These are phyloP conservation scores for Suillus lakei DNA, from an alignment of 768 basidiomycete species.

Conservation along the genomic window DNA sequence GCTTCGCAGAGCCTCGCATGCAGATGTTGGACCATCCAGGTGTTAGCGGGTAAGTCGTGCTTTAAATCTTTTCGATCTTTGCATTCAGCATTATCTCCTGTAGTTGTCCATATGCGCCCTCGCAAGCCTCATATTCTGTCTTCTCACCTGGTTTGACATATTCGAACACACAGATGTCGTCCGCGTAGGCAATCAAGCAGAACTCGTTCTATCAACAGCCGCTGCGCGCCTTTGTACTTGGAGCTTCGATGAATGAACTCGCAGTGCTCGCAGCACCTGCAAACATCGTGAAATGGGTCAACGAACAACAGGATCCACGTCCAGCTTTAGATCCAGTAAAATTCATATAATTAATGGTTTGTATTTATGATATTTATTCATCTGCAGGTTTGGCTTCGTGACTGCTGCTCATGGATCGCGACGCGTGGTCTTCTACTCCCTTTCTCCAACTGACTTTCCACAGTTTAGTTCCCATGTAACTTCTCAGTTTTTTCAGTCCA, in stretches of 20 bases:
- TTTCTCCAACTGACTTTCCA: conserved; percentile 54
- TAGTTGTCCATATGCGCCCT: conserved; percentile 69
- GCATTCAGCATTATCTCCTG: background rate
- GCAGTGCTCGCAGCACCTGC: conserved; percentile 20
- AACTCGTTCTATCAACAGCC: conserved; percentile 73
- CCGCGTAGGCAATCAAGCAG: conserved; percentile 67
- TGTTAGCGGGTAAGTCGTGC: no score
- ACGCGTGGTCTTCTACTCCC: conserved; percentile 48
- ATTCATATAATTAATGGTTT: background rate
- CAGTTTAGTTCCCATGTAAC: conserved; percentile 61
- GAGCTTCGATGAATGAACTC: conserved; percentile 22
- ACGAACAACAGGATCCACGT: conserved; percentile 56
- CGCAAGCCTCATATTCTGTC: conserved; percentile 61
- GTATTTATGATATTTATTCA: conserved; percentile 7
- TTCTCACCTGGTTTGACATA: conserved; percentile 80
- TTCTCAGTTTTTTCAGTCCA: conserved; percentile 73
- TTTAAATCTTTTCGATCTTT: no score
- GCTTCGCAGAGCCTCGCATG: no score
- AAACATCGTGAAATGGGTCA: conserved; percentile 55
- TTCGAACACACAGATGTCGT: conserved; percentile 72
- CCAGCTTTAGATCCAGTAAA: conserved; percentile 68
- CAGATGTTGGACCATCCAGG: no score
- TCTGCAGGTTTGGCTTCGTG: conserved; percentile 73
- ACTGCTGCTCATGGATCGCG: conserved; percentile 69
- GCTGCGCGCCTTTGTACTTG: conserved; percentile 43